Evolutionary conservation across 78 protist species (phyloP), one percentile per base, ranked within the genome.

Genomic region (Parvularia atlantis): DNA sequence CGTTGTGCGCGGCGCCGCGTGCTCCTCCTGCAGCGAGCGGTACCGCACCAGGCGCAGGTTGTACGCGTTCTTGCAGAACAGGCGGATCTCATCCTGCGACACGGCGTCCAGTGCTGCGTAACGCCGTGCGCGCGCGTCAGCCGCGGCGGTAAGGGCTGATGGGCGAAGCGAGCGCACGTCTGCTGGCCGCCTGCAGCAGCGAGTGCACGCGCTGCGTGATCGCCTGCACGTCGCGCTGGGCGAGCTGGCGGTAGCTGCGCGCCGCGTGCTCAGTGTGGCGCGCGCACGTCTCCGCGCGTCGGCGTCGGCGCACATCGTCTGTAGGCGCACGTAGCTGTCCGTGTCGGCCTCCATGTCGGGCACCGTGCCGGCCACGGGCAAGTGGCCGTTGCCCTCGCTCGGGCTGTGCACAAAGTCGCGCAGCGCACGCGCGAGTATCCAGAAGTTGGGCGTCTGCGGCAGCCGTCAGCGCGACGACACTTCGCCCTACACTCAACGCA

Each of bases 301-400:
- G 16, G 17, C 4, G 28, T 5, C 17, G 50, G 24, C 26, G 36
- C 67, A 88, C 78, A 84, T 5, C 43, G 59, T 76, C 75, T 89
- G 94, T 36, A 89, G 78, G 33, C 46, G 54, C 53, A 87, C 48
- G 64, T 80, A 89, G 56, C 73, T 48, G 10, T 68, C 61, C 20
- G 91, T 83, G 36, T 78, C 83, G 16, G 91, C 74, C 7, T 66
- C 63, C 85, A 89, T 83, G 80, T 89, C 94, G 43, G 94, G 94
- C 11, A 89, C 30, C 35, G 69, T 40, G 43, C 94, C 94, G 24
- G 40, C 44, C 20, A 89, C 76, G 41, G 94, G 91, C 26, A 89
- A 71, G 1, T 30, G 28, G 22, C 69, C 80, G 30, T 28, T 19
- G 26, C 79, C 80, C 66, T 89, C 84, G n/a, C n/a, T n/a, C n/a